These are phyloP conservation scores for Paramecium bursaria DNA, from an alignment of 73 alveolate species.

Conservation along the genomic window DNA sequence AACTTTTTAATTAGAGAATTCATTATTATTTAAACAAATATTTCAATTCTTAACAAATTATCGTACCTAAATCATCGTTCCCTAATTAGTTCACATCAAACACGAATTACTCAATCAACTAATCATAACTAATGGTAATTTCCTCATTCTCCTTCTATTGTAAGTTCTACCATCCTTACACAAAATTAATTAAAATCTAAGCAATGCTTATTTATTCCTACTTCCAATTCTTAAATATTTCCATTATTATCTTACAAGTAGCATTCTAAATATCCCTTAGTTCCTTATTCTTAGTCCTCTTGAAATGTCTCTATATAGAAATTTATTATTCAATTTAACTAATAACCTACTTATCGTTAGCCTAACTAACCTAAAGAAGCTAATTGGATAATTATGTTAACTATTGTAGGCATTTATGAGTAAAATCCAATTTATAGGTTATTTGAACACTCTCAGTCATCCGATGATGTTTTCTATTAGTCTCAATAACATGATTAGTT, in stretches of 20 bases:
- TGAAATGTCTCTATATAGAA: slow-evolving; percentile 3
- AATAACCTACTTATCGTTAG: slow-evolving; percentile 14
- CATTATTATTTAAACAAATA: slow-evolving; percentile 29
- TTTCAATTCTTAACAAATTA: slow-evolving; percentile 54
- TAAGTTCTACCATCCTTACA: slow-evolving; percentile 26
- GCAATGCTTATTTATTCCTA: slow-evolving; percentile 8
- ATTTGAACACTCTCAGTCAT: neutral
- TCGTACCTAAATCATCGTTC: slow-evolving; percentile 13
- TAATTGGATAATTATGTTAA: slow-evolving; percentile 25
- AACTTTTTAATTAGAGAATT: slow-evolving; percentile 35
- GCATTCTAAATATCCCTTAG: slow-evolving; percentile 18
- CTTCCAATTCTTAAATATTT: slow-evolving; percentile 46
- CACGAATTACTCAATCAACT: neutral
- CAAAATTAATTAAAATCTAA: neutral
- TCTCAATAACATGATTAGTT: neutral
- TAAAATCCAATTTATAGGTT: no score
- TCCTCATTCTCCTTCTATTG: neutral
- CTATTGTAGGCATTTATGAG: no score
- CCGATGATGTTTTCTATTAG: neutral
- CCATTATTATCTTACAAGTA: slow-evolving; percentile 52
- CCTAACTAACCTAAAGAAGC: slow-evolving; percentile 4
- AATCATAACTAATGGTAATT: neutral
- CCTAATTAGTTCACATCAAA: neutral
- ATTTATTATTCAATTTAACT: slow-evolving; percentile 21
- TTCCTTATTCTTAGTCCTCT: neutral